Evolutionary conservation across 441 rosid species (phyloP), one percentile per base, ranked within the genome.

Genomic region (Adansonia grandidieri): DNA sequence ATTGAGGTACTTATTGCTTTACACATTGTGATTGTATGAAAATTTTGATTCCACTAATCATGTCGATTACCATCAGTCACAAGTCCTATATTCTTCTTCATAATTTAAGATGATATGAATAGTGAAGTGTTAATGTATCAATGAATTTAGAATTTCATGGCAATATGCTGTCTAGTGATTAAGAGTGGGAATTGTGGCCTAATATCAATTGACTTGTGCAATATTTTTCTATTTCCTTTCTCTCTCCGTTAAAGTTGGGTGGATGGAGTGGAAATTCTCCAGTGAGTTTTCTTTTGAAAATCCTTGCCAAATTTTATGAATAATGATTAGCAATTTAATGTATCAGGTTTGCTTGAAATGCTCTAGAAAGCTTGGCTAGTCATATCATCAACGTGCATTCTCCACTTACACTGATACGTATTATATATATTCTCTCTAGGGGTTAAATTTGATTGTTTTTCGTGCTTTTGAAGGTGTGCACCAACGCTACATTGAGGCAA

Each of bases 1-100:
- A 87, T 89, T 80, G 91, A 88, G 97, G 99, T 94, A 80, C 82
- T 45, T 72, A 73, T 42, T 65, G 58, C 53, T 64, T 60, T 64
- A 74, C 54, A 47, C 28, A 32, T 13, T 13, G 40, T 0, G 14
- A 9, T 54, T 71, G 9, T 9, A 56, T 17, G 61, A 2, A 56
- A 56, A 37, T 37, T 37, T 37, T 37, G 40, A 37, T 37, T 37
- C 40, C 40, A 37, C 40, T 37, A 37, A 37, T 37, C 40, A 37
- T 37, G 40, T 37, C 4, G 40, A 37, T 37, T 37, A 37, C 40
- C 40, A 37, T 37, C 40, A 37, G 40, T 37, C 40, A 37, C 40
- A 37, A 37, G 40, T 37, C 40, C 40, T 37, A 37, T 37, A 37
- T 37, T 37, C 40, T 37, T 37, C 40, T 37, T 37, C 58, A 54